These are phyloP conservation scores for Botrytis fabae DNA, from an alignment of 2,329 filamentous ascomycete species.

Conservation along the genomic window DNA sequence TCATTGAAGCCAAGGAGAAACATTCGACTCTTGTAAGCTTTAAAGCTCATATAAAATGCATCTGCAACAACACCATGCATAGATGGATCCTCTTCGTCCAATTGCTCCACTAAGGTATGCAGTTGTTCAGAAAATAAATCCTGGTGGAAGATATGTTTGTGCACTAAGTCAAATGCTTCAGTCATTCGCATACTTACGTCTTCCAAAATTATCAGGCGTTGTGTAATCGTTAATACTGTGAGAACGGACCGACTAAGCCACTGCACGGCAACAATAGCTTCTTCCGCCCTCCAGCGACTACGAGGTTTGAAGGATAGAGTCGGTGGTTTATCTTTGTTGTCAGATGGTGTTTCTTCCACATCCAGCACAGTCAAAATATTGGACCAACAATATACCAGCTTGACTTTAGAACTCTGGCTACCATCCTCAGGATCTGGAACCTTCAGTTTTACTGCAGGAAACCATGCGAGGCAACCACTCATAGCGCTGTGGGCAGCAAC, in stretches of 20 bases:
- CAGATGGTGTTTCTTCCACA: conserved; percentile 68
- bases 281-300: conserved; percentile 89
- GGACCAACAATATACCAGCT: conserved; percentile 97
- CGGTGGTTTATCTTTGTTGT: conserved; percentile 75
- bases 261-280: conserved; percentile 93
- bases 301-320: conserved; percentile 77
- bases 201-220: conserved; percentile 88
- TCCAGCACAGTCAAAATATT: conserved; percentile 95
- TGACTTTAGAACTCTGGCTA: conserved; percentile 73
- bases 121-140: conserved; percentile 90
- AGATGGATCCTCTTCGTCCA: conserved; percentile 81
- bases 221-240: conserved; percentile 88
- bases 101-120: conserved; percentile 78
- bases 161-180: conserved; percentile 87
- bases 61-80: conserved; percentile 97
- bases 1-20: conserved; percentile 95
- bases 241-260: conserved; percentile 95
- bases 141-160: conserved; percentile 88
- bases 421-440: conserved; percentile 65
- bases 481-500: conserved; percentile 85
- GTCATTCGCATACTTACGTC: conserved; percentile 87
- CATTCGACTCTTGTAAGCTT: conserved; percentile 87
- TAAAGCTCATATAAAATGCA: conserved; percentile 97
- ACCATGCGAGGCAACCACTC: conserved; percentile 95
- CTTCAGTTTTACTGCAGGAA: conserved; percentile 92